Conservation (phyloP, 2,329 filamentous ascomycete genomes). For the Aspergillus calidoustus region DNA sequence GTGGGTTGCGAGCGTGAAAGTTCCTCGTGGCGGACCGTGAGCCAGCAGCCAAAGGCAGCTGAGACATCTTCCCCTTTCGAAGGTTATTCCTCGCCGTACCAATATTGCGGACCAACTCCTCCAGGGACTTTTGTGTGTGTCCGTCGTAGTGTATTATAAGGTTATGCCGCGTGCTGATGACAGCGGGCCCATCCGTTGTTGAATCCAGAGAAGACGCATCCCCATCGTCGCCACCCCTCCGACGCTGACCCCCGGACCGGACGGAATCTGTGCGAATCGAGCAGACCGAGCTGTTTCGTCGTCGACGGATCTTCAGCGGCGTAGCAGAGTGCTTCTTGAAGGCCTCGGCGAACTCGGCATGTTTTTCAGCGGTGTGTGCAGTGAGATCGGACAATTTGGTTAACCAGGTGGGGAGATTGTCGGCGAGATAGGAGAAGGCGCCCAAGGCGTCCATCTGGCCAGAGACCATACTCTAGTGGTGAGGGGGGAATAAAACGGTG, state of each 20-base stretch:
- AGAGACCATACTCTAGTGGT: slow-evolving; percentile 14
- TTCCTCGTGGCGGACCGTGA: slow-evolving; percentile 27
- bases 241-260: slow-evolving; percentile 21
- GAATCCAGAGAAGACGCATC: slow-evolving; percentile 38
- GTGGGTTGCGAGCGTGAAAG: neutral
- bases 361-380: slow-evolving; percentile 44
- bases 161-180: slow-evolving; percentile 73
- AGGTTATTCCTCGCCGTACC: slow-evolving; percentile 80
- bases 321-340: slow-evolving; percentile 43
- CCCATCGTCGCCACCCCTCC: slow-evolving; percentile 36
- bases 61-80: slow-evolving; percentile 75
- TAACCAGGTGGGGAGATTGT: slow-evolving; percentile 53
- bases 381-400: slow-evolving; percentile 48
- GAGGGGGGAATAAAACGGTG: neutral
- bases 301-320: slow-evolving; percentile 36
- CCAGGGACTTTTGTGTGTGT: slow-evolving; percentile 80
- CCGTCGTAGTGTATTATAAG: slow-evolving; percentile 93
- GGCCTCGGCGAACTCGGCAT: slow-evolving; percentile 49
- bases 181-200: slow-evolving; percentile 39
- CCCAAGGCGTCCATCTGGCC: slow-evolving; percentile 47
- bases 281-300: slow-evolving; percentile 49
- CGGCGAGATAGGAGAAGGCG: slow-evolving; percentile 50
- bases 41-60: slow-evolving; percentile 33
- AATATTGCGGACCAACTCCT: slow-evolving; percentile 79
- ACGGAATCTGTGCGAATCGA: slow-evolving; percentile 42